A percentile compares a stretch with the other conserved stretches of the same genome.
phyloP scores from a whole-genome alignment of 2,329 filamentous ascomycete species.

The Fusarium pseudoanthophilum region DNA sequence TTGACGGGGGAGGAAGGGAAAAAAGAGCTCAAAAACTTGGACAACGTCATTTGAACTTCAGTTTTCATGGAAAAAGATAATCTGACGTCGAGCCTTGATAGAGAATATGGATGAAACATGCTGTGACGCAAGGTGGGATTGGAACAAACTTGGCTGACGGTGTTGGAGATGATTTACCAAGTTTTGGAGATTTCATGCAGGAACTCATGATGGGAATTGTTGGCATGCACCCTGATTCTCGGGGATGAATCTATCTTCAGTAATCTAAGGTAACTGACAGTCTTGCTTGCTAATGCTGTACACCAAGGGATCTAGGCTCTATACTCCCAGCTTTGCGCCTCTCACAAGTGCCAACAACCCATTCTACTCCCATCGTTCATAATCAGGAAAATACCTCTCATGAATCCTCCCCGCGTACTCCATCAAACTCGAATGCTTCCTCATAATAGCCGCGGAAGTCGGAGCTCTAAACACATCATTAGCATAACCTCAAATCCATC shows the following conservation, averaged over 20 bases:
- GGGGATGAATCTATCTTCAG: too few species aligned
- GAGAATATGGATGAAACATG: constrained; percentile 8
- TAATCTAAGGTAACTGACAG: too few species aligned
- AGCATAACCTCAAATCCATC: not conserved
- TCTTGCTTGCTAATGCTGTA: not conserved
- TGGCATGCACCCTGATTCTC: not conserved
- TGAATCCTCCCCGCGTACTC: constrained; percentile 69
- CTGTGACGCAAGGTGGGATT: not conserved
- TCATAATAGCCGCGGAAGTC: constrained; percentile 57
- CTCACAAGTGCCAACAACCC: not conserved
- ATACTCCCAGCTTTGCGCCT: too few species aligned
- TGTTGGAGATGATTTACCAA: not conserved
- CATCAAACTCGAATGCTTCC: constrained; percentile 58
- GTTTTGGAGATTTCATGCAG: not conserved
- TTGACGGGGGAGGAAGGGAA: not conserved
- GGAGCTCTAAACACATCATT: constrained; percentile 53
- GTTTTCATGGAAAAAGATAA: not conserved
- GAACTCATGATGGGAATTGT: not conserved
- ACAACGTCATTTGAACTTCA: constrained; percentile 14
- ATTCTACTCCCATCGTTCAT: constrained; percentile 53
- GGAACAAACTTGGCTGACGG: not conserved
- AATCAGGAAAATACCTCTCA: constrained; percentile 67
- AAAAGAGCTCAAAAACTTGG: not conserved
- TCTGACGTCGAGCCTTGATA: constrained; percentile 1
- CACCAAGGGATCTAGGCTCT: not conserved